Evolutionary conservation across 768 basidiomycete species (phyloP), one percentile per base, ranked within the genome.

Genomic region (Strobilomyces echinocephalus): DNA sequence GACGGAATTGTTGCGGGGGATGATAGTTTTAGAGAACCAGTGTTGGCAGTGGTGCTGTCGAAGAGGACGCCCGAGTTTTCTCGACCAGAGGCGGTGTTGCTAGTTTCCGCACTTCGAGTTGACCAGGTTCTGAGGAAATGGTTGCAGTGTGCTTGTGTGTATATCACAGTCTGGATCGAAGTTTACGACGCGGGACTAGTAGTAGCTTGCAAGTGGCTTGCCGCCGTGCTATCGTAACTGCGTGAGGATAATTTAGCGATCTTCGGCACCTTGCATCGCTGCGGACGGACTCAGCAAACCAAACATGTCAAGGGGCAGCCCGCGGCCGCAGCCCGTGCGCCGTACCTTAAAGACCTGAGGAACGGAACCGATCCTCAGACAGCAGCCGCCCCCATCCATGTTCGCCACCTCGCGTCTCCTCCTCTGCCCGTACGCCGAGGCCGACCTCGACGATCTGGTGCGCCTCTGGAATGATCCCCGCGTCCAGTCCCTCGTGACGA

Each of bases 401-500:
- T 61, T 69, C 53, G 62, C 62, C 24, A 74, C 73, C 11, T 49
- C 70, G 20, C 70, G 66, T 20, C 62, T 74, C 14, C 55, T 63
- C 16, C 62, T 74, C 10, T 74, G 71, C 14, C 64, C 70, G 9
- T 69, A 63, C 53, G 28, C 59, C 48, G 63, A 69, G 16, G 60
- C 62, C 36, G 74, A 75, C 49, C 58, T 72, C 35, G 61, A 66
- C 35, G 63, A 65, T 35, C 53, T 74, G 21, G 41, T 61, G 11
- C 42, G 4, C 33, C 61, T 74, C 49, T 67, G 65, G 62, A 68
- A 59, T 48, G 63, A 72, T 24, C 63, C 63, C n/a, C 59, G 55
- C 48, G 63, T 74, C 31, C 64, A 59, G 26, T 36, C 59, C 6
- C 48, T 63, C 34, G 40, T 61, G 33, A 54, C 59, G 40, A 62